These are phyloP conservation scores for Solanum gandarillasii DNA, from an alignment of 257 asterid species.

Conservation along the genomic window DNA sequence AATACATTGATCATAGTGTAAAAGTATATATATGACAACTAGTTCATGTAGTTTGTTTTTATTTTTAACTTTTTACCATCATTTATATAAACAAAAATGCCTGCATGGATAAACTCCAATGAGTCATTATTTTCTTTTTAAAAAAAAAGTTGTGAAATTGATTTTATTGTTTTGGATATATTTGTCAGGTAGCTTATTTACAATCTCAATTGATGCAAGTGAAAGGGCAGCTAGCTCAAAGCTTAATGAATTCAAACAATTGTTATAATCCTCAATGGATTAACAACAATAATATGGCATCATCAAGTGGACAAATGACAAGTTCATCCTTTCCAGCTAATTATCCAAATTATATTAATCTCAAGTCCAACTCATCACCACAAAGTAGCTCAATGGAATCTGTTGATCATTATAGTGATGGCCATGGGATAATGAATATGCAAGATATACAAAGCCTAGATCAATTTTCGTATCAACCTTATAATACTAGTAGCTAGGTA, in stretches of 20 bases:
- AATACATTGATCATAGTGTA: not conserved
- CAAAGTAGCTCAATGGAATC: not conserved
- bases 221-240: slow-evolving; percentile 58
- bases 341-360: slow-evolving; percentile 4
- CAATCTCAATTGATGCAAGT: slow-evolving; percentile 77
- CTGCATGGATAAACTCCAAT: not conserved
- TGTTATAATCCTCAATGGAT: not conserved
- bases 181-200: slow-evolving; percentile 52
- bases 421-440: not conserved
- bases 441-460: not conserved
- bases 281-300: not conserved
- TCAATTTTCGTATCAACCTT: not conserved
- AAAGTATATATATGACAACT: not conserved
- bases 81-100: not conserved
- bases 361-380: slow-evolving; percentile 20
- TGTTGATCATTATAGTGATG: not conserved
- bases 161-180: not conserved
- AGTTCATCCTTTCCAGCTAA: not conserved
- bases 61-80: not conserved
- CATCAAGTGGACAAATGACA: not conserved
- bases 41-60: not conserved
- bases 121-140: not conserved
- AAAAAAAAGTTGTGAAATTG: not conserved
- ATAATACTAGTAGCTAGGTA: not conserved
- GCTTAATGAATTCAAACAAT: slow-evolving; percentile 15